Evolutionary conservation across 179 eudicot species (phyloP).

Genomic region (Carnegiea gigantea): DNA sequence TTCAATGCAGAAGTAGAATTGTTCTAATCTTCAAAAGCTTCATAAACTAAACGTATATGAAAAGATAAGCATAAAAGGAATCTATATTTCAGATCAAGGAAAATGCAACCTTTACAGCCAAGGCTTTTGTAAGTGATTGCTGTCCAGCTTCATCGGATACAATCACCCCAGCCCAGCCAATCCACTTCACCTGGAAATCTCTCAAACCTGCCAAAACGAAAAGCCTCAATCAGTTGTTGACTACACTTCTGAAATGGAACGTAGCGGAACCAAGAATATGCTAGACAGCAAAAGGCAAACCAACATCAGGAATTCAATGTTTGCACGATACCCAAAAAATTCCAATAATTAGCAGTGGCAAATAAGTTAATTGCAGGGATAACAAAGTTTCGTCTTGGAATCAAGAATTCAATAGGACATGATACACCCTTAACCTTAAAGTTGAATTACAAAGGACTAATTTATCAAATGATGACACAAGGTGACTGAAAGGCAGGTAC

Average conservation of each 20-base stretch:
- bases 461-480: neutral
- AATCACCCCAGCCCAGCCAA: conserved; percentile 92
- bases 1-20: neutral
- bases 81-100: neutral
- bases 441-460: neutral
- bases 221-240: neutral
- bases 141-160: conserved; percentile 73
- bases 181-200: conserved; percentile 74
- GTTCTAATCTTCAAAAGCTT: neutral
- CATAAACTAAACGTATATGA: neutral
- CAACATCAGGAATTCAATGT: neutral
- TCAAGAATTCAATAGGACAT: neutral
- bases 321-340: neutral
- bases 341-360: neutral
- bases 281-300: neutral
- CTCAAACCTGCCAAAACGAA: conserved; percentile 46
- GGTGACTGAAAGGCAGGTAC: neutral
- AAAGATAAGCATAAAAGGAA: neutral
- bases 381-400: neutral
- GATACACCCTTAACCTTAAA: neutral
- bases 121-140: conserved; percentile 53
- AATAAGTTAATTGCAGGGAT: neutral
- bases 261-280: neutral
- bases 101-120: conserved; percentile 57
- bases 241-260: neutral